A percentile compares a stretch with the other conserved stretches of the same genome.
Conservation (phyloP, 1,284 basidiomycete species). For the Malassezia dermatis region DNA sequence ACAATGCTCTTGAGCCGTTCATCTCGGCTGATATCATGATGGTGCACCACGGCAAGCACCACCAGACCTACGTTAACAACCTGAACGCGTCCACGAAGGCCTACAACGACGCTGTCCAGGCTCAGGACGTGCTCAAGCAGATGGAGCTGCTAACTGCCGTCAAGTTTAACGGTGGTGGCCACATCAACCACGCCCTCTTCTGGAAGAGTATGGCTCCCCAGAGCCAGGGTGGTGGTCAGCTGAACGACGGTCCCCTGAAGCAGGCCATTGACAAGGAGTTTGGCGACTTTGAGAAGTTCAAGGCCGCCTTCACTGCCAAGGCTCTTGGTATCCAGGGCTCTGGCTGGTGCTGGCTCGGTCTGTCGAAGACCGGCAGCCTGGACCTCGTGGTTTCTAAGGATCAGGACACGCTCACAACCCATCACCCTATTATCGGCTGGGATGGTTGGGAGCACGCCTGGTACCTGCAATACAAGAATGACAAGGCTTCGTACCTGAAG, state of each 20-base stretch:
- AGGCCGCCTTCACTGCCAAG: conserved; percentile 69
- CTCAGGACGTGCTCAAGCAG: conserved; percentile 62
- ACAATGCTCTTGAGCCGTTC: conserved; percentile 76
- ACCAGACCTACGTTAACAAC: conserved; percentile 52
- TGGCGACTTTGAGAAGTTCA: conserved; percentile 67
- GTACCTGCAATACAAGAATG: conserved; percentile 46
- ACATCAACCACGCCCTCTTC: conserved; percentile 77
- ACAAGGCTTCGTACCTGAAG: conserved; percentile 20
- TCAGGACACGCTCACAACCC: conserved; percentile 83
- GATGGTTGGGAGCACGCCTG: conserved; percentile 86
- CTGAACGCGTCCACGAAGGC: conserved; percentile 66
- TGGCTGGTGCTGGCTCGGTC: conserved; percentile 86
- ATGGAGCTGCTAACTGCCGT: conserved; percentile 76
- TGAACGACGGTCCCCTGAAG: conserved; percentile 62
- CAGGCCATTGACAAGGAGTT: conserved; percentile 71
- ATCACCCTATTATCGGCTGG: conserved; percentile 82
- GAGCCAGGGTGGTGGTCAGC: conserved; percentile 53
- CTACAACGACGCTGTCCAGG: conserved; percentile 58
- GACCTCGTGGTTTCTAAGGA: conserved; percentile 75
- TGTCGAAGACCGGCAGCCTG: conserved; percentile 55
- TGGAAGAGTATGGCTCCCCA: conserved; percentile 70
- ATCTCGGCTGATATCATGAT: conserved; percentile 58
- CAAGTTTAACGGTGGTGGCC: conserved; percentile 78
- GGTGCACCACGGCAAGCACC: conserved; percentile 91
- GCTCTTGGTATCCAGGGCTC: conserved; percentile 93